phyloP scores from a whole-genome alignment of 805 yeast species.

The Candida ulmi region DNA sequence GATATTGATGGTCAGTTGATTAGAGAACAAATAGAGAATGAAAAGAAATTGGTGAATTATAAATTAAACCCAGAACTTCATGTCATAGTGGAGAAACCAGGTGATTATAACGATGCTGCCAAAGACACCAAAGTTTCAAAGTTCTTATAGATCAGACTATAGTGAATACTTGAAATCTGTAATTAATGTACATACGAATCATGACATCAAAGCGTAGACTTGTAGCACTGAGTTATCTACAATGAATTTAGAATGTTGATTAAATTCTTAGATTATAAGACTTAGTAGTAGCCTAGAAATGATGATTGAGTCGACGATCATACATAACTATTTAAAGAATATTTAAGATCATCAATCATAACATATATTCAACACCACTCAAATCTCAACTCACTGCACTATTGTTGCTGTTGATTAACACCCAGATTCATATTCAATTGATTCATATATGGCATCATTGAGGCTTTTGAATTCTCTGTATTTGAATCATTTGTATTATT shows the following conservation, averaged over 20 bases:
- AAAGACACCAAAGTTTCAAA: constrained; percentile 29
- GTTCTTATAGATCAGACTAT: constrained; percentile 28
- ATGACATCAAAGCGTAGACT: too few relatives aligned
- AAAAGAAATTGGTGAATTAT: constrained; percentile 23
- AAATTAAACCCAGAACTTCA: constrained; percentile 29
- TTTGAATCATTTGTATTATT: background rate
- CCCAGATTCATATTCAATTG: background rate
- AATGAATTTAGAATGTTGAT: too few relatives aligned
- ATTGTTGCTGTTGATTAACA: background rate
- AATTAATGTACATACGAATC: too few relatives aligned
- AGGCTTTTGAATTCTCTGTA: background rate
- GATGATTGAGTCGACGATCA: too few relatives aligned
- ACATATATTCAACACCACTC: too few relatives aligned
- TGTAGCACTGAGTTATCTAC: too few relatives aligned
- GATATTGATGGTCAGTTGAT: constrained; percentile 10
- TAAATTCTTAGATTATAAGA: too few relatives aligned
- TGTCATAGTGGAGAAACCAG: constrained; percentile 33
- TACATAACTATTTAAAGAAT: too few relatives aligned
- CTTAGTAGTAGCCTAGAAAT: too few relatives aligned
- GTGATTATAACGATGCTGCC: constrained; percentile 33
- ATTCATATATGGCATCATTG: background rate
- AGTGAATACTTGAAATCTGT: too few relatives aligned
- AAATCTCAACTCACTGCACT: too few relatives aligned
- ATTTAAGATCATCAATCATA: too few relatives aligned
- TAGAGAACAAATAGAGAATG: constrained; percentile 24